Evolutionary conservation across 805 yeast species (phyloP).

Genomic region (Pichia cephalocereana): DNA sequence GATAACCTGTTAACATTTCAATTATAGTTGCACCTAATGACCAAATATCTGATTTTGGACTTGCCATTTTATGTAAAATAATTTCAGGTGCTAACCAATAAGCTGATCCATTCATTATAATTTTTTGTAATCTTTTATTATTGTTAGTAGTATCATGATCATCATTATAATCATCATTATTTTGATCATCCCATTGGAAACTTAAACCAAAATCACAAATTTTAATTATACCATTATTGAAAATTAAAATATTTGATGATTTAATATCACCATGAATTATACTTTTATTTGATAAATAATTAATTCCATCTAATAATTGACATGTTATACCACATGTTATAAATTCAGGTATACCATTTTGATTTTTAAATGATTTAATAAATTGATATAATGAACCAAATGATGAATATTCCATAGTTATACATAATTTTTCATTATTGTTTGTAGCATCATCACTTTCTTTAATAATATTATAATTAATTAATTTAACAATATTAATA

Average conservation of each 20-base stretch:
- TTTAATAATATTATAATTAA: slow-evolving; percentile 45
- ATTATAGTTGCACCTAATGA: slow-evolving; percentile 91
- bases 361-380: slow-evolving; percentile 36
- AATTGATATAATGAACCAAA: slow-evolving; percentile 54
- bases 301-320: slow-evolving; percentile 53
- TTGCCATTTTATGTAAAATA: slow-evolving; percentile 52
- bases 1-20: slow-evolving; percentile 76
- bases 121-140: slow-evolving; percentile 26
- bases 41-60: slow-evolving; percentile 88
- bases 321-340: slow-evolving; percentile 40
- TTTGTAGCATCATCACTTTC: not conserved
- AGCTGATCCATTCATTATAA: slow-evolving; percentile 71
- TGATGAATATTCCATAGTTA: slow-evolving; percentile 55
- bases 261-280: slow-evolving; percentile 72
- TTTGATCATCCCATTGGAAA: slow-evolving; percentile 22
- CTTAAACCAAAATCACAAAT: slow-evolving; percentile 78
- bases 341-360: slow-evolving; percentile 42
- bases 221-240: slow-evolving; percentile 44
- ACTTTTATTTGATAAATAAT: slow-evolving; percentile 59
- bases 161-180: slow-evolving; percentile 1
- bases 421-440: slow-evolving; percentile 32
- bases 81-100: slow-evolving; percentile 99
- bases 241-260: slow-evolving; percentile 62
- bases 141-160: slow-evolving; percentile 25
- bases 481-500: slow-evolving; percentile 58